phyloP scores from a whole-genome alignment of 495 filamentous ascomycete species.

The Trichocladium antarcticum region DNA sequence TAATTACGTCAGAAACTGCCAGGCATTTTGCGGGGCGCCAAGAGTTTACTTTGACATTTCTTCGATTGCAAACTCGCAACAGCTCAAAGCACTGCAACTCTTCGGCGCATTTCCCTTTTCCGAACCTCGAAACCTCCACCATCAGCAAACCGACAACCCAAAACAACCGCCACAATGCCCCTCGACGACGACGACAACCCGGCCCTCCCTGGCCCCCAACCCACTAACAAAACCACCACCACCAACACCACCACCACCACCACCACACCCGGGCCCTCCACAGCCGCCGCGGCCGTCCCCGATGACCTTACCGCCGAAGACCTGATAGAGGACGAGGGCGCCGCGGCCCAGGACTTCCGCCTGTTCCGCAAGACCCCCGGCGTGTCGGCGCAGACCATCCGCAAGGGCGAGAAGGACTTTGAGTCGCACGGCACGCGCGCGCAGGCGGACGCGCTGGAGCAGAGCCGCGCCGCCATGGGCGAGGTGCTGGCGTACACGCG shows the following conservation, averaged over 20 bases:
- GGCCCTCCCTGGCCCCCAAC: slow-evolving; percentile 4
- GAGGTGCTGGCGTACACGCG: slow-evolving; percentile 66
- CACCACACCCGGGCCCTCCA: too few relatives aligned
- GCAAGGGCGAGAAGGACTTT: slow-evolving; percentile 84
- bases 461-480: slow-evolving; percentile 82
- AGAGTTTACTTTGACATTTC: too few relatives aligned
- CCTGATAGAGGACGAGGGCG: slow-evolving; percentile 60
- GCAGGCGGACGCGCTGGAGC: slow-evolving; percentile 63
- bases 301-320: slow-evolving; percentile 28
- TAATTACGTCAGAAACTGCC: too few relatives aligned
- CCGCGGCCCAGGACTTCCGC: slow-evolving; percentile 61
- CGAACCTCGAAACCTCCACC: background rate
- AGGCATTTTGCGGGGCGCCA: too few relatives aligned
- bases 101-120: background rate
- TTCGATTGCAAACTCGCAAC: too few relatives aligned
- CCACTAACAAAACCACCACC: background rate
- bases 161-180: slow-evolving; percentile 18
- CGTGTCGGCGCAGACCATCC: slow-evolving; percentile 35
- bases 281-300: slow-evolving; percentile 4
- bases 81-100: too few relatives aligned
- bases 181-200: slow-evolving; percentile 38
- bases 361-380: slow-evolving; percentile 38
- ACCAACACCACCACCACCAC: background rate
- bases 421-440: slow-evolving; percentile 78
- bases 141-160: background rate